A percentile compares a stretch with the other conserved stretches of the same genome.
Evolutionary conservation across 75 land plant genomes (phyloP).

Genomic region (Cupressus sempervirens): DNA sequence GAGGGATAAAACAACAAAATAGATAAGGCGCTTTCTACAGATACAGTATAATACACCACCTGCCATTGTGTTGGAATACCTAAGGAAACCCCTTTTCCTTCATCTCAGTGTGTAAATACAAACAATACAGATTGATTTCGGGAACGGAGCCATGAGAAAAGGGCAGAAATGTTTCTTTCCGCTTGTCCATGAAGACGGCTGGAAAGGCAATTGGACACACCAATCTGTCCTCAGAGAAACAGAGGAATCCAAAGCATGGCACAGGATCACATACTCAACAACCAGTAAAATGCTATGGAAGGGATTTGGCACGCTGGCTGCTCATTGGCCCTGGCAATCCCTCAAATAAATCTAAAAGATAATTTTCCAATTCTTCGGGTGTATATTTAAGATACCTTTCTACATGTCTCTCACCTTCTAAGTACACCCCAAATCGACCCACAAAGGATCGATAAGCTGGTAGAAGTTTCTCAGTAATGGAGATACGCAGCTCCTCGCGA

Average conservation of each 20-base stretch:
- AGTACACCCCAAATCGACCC: conserved; percentile 59
- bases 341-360: conserved; percentile 58
- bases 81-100: background rate
- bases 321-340: conserved; percentile 32
- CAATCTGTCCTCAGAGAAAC: background rate
- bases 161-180: background rate
- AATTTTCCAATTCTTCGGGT: conserved; percentile 67
- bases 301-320: background rate
- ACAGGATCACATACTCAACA: background rate
- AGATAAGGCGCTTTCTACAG: background rate
- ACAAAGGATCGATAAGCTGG: conserved; percentile 83
- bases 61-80: background rate
- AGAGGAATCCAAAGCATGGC: background rate
- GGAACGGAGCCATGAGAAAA: background rate
- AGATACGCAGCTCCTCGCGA: conserved; percentile 72
- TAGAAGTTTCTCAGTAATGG: conserved; percentile 67
- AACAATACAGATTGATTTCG: background rate
- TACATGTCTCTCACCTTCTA: conserved; percentile 61
- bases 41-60: background rate
- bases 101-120: background rate
- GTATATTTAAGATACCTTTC: conserved; percentile 78
- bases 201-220: background rate
- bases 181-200: background rate
- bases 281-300: background rate
- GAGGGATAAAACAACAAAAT: background rate